Evolutionary conservation across 805 yeast genomes (phyloP).

Genomic region (Candida ponderosae): DNA sequence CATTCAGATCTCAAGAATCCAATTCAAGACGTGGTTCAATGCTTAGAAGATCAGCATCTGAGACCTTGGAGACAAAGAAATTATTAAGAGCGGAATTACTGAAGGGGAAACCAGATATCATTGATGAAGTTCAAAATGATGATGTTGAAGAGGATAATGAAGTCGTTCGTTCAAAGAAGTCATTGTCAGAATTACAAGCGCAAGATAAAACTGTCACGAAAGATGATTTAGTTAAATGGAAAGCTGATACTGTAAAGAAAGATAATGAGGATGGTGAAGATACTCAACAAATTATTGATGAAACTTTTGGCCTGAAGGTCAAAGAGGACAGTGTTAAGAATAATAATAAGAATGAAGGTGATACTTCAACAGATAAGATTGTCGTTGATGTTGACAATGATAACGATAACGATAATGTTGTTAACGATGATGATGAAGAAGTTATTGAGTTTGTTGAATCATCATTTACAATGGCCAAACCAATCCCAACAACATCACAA

Average conservation of each 20-base stretch:
- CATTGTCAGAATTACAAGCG: neutral
- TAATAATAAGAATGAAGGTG: constrained; percentile 10
- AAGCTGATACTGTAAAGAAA: constrained; percentile 1
- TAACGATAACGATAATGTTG: constrained; percentile 1
- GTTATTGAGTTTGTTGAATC: constrained; percentile 11
- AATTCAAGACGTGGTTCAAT: neutral
- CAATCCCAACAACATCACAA: constrained; percentile 8
- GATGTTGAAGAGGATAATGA: constrained; percentile 14
- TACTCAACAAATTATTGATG: neutral
- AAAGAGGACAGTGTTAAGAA: constrained; percentile 6
- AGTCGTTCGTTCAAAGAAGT: neutral
- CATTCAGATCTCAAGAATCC: constrained; percentile 1
- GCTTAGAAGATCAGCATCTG: neutral
- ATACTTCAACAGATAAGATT: too few species aligned
- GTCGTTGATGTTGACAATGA: too few species aligned
- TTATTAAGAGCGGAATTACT: too few species aligned
- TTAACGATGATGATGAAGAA: constrained; percentile 14
- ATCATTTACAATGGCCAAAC: constrained; percentile 6
- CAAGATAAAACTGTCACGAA: constrained; percentile 6
- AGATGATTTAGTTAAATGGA: constrained; percentile 16
- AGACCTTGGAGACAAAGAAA: neutral
- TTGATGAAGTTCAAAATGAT: neutral
- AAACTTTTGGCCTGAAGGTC: constrained; percentile 7
- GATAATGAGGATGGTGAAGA: neutral
- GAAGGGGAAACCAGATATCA: too few species aligned